Percentiles rank a stretch among this genome's conserved stretches.
Conservation (phyloP, 352 stramenopile genomes). For the Pythium brachiatum region DNA sequence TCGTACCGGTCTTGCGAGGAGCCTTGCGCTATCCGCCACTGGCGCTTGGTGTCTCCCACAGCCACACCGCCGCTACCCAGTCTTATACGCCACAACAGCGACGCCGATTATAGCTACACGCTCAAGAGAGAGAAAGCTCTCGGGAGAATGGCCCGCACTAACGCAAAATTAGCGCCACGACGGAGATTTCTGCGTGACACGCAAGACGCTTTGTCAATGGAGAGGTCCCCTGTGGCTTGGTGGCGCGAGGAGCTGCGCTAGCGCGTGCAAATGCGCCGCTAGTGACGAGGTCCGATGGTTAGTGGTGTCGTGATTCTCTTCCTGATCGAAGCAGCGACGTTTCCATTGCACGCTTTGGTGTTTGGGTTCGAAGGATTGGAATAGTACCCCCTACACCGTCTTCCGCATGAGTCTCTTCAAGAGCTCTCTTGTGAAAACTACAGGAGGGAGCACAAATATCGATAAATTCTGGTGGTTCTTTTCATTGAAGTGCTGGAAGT, state of each 20-base stretch:
- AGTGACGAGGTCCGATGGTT: background rate
- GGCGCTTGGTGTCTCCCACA: background rate
- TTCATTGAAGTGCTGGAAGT: background rate
- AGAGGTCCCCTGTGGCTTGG: background rate
- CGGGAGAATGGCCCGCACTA: background rate
- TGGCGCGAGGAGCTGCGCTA: background rate
- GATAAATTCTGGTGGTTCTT: background rate
- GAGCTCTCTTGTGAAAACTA: background rate
- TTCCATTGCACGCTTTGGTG: constrained; percentile 23
- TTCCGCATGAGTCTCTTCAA: no score
- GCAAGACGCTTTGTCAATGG: background rate
- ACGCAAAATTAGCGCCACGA: background rate
- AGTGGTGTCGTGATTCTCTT: background rate
- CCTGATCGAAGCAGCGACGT: constrained; percentile 14
- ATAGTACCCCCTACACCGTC: constrained; percentile 24
- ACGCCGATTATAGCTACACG: constrained; percentile 13
- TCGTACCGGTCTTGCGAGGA: background rate
- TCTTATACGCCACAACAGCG: constrained; percentile 9
- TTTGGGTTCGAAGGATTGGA: constrained; percentile 10
- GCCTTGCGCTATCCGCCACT: background rate
- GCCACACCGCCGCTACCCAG: background rate
- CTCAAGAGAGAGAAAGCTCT: constrained; percentile 4
- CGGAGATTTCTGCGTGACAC: background rate
- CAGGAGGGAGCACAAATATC: constrained; percentile 10
- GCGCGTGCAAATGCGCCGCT: background rate